Evolutionary conservation across 176 grass and related monocot genomes (phyloP), one percentile per base, ranked within the genome.

Genomic region (Eleusine coracana): DNA sequence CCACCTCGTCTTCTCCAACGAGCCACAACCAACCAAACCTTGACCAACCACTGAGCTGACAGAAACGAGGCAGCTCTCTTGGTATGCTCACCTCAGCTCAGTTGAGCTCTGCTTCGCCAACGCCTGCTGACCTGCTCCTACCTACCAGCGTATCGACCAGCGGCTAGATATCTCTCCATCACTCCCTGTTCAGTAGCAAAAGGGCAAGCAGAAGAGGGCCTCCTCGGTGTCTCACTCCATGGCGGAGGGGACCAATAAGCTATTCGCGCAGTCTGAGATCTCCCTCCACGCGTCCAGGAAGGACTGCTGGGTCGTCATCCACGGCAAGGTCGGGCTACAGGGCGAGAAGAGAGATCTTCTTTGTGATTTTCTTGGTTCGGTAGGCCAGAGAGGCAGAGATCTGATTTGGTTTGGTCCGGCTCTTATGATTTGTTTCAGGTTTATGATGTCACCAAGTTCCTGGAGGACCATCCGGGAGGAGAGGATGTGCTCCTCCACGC

Each of bases 401-500:
- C 85, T 76, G 39, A 25, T 34, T 37, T 21, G 55, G 46, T 10
- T 55, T 16, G 9, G 18, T 69, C 49, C 15, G 63, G 65, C 1
- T 66, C 45, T 60, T 2, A 14, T 82, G 17, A 23, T 29, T 13
- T 34, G 37, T 66, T 89, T 77, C 71, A 96, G 93, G 88, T 96
- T 21, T 96, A 92, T 84, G 90, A 96, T 87, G 93, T 93, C 21
- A 93, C 93, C 90, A 89, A 76, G 50, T 96, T 96, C 88, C 42
- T 96, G 54, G 93, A 93, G 72, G 90, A 96, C 31, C 93, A 96
- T 51, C 88, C 90, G 21, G 88, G 93, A 23, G 93, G 93, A 75
- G 93, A 96, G 60, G 88, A 96, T 36, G 93, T 89, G 11, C 83
- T 96, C 17, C 83, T 93, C 51, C 90, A 96, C 62, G 90, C 80